phyloP scores from a whole-genome alignment of 495 filamentous ascomycete genomes.

The Xylaria intraflava region DNA sequence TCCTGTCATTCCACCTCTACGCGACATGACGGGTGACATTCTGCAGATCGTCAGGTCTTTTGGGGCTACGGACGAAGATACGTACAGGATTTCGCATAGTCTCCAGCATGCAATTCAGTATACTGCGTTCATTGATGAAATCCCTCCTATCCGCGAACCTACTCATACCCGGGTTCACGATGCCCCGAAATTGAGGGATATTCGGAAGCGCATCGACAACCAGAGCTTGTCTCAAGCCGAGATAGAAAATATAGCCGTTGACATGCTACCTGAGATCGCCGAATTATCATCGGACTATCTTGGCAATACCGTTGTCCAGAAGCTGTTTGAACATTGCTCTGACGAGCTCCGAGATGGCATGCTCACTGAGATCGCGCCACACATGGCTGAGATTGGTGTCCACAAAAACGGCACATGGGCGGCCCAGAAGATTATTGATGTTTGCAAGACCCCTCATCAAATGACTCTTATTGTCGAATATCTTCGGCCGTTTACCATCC shows the following conservation, averaged over 20 bases:
- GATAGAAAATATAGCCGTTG: conserved; percentile 83
- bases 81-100: conserved; percentile 60
- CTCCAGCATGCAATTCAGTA: conserved; percentile 72
- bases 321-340: conserved; percentile 93
- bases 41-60: conserved; percentile 81
- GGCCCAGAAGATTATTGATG: conserved; percentile 98
- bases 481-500: conserved; percentile 76
- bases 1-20: conserved; percentile 63
- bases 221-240: conserved; percentile 76
- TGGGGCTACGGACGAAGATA: conserved; percentile 77
- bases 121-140: conserved; percentile 68
- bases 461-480: conserved; percentile 78
- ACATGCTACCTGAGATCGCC: conserved; percentile 94
- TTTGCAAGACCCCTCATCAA: conserved; percentile 76
- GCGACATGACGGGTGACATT: conserved; percentile 75
- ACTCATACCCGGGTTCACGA: conserved; percentile 88
- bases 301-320: conserved; percentile 98
- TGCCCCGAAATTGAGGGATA: conserved; percentile 90
- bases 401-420: conserved; percentile 99
- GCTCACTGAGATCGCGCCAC: conserved; percentile 79
- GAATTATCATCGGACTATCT: conserved; percentile 93
- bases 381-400: conserved; percentile 91
- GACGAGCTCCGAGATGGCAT: conserved; percentile 86
- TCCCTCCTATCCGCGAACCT: conserved; percentile 82
- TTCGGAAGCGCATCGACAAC: conserved; percentile 95